Conservation (phyloP, 805 yeast genomes). For the Clavispora vitiphila region DNA sequence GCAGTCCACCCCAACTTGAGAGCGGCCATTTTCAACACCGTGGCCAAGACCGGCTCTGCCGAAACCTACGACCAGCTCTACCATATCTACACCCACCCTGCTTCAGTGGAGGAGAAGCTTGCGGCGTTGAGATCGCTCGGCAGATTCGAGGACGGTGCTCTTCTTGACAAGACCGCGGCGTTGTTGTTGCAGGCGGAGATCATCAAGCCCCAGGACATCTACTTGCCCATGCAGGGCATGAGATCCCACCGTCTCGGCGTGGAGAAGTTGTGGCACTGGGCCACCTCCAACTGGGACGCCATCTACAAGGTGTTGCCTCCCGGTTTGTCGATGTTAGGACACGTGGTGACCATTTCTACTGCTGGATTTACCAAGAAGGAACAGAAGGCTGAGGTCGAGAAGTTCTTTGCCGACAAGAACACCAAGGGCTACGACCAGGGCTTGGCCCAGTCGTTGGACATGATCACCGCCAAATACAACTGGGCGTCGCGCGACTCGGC, state of each 20-base stretch:
- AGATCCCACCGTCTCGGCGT: constrained; percentile 60
- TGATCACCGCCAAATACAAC: constrained; percentile 48
- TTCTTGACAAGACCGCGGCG: constrained; percentile 52
- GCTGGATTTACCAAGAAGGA: constrained; percentile 55
- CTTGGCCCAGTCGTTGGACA: constrained; percentile 61
- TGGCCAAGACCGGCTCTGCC: constrained; percentile 58
- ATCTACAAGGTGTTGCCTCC: constrained; percentile 70
- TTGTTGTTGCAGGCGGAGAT: constrained; percentile 53
- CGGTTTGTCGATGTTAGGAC: constrained; percentile 71
- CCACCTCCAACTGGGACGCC: constrained; percentile 66
- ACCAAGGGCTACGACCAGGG: constrained; percentile 63
- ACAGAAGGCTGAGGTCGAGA: constrained; percentile 46
- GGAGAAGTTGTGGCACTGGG: constrained; percentile 70
- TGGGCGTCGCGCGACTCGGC: constrained; percentile 56
- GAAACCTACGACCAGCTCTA: constrained; percentile 60
- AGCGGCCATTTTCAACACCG: constrained; percentile 59
- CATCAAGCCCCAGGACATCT: constrained; percentile 65
- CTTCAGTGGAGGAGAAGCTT: constrained; percentile 60
- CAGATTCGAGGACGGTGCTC: constrained; percentile 46
- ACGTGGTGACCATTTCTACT: constrained; percentile 60
- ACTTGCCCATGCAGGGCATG: constrained; percentile 73
- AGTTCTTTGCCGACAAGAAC: constrained; percentile 48
- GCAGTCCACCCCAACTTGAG: constrained; percentile 75
- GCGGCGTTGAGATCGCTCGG: constrained; percentile 71
- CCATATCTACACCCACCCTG: constrained; percentile 56